These are phyloP conservation scores for Cutaneotrichosporon sp. DNA, from an alignment of 1,284 basidiomycete genomes.

Conservation along the genomic window DNA sequence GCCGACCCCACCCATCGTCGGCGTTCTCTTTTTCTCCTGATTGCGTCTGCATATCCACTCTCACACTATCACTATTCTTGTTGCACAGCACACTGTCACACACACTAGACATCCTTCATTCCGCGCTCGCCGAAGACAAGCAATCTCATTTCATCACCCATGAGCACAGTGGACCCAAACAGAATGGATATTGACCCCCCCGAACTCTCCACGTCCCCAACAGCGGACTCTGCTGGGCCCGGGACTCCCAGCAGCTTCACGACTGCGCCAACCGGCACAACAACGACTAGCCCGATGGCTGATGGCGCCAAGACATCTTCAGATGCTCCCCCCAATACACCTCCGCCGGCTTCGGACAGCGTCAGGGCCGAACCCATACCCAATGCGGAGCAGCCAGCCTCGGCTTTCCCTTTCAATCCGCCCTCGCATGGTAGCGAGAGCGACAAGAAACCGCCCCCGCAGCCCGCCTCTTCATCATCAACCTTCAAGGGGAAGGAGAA, in stretches of 20 bases:
- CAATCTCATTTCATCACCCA: too few relatives aligned
- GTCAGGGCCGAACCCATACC: neutral
- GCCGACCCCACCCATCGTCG: neutral
- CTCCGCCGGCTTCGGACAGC: neutral
- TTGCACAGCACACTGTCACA: neutral
- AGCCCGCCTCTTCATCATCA: too few relatives aligned
- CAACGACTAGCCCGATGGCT: neutral
- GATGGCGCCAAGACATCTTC: neutral
- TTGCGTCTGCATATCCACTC: neutral
- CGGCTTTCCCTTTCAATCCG: too few relatives aligned
- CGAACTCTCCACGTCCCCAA: neutral
- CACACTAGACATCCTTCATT: too few relatives aligned
- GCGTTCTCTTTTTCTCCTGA: too few relatives aligned
- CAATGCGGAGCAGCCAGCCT: too few relatives aligned
- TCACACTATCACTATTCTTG: neutral
- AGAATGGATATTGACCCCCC: conserved; percentile 5
- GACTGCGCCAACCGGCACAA: neutral
- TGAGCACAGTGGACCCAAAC: neutral
- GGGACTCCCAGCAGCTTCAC: neutral
- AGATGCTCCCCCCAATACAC: neutral
- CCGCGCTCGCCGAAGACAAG: too few relatives aligned
- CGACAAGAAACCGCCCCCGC: neutral
- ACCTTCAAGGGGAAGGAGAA: neutral
- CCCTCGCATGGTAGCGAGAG: too few relatives aligned
- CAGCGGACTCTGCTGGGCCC: neutral